Percentiles rank a stretch among this genome's conserved stretches.
Conservation (phyloP, 2,329 filamentous ascomycete species). For the Cordyceps militaris region DNA sequence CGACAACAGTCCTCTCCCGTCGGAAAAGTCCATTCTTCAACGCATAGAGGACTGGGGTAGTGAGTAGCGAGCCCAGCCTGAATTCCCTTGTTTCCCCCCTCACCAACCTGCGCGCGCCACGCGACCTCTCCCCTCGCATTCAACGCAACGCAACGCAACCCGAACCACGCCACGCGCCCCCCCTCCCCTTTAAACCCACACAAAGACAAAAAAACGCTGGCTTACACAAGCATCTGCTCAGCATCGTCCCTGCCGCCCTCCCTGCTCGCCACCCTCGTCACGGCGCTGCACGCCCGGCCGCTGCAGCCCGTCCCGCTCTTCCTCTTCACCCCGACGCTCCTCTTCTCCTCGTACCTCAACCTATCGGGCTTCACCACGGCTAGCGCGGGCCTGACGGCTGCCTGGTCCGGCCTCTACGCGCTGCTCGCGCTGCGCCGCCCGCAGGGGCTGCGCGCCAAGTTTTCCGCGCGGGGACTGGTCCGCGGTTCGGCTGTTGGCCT, state of each 20-base stretch:
- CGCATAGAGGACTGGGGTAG: constrained; percentile 42
- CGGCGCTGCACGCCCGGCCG: constrained; percentile 49
- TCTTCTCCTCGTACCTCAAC: constrained; percentile 53
- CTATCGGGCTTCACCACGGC: constrained; percentile 52
- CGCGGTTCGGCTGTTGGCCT: constrained; percentile 44
- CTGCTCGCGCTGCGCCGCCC: constrained; percentile 46
- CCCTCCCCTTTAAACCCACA: not conserved
- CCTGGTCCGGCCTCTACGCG: constrained; percentile 51
- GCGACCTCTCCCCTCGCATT: not conserved
- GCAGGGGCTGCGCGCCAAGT: constrained; percentile 32
- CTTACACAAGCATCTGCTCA: constrained; percentile 20
- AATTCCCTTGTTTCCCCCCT: not conserved
- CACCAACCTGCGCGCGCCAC: not conserved
- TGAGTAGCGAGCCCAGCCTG: constrained; percentile 27
- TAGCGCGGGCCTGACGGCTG: constrained; percentile 47
- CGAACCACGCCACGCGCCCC: not conserved
- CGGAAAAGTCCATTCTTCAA: constrained; percentile 27
- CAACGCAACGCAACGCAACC: not conserved
- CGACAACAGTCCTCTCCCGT: constrained; percentile 17
- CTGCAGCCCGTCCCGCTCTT: constrained; percentile 45
- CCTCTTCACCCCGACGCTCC: constrained; percentile 43
- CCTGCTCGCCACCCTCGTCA: constrained; percentile 48
- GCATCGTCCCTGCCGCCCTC: constrained; percentile 48
- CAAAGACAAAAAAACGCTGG: not conserved
- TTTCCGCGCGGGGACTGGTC: constrained; percentile 43